Evolutionary conservation across 495 filamentous ascomycete genomes (phyloP), one percentile per base, ranked within the genome.

Genomic region (Tuber melanosporum): DNA sequence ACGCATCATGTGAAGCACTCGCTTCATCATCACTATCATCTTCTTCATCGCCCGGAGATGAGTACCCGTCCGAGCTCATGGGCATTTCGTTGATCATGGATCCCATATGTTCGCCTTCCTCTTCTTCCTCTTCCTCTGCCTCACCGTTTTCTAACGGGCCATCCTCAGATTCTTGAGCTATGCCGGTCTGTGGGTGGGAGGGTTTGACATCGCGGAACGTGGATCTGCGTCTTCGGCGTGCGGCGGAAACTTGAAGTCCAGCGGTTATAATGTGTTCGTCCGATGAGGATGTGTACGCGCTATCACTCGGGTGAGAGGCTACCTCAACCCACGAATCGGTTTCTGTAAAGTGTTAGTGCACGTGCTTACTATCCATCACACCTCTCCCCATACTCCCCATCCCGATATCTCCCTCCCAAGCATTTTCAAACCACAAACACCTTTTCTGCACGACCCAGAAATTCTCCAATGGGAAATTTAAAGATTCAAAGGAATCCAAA

Each of bases 271-370:
- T 92, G 75, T 97, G 94, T 73, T 97, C 94, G 76, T 88, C 91
- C 72, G 91, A 91, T 32, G 93, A 97, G 19, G 94, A 97, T n/a
- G 95, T 86, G 45, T 90, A 92, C 20, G 95, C 97, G 15, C 94
- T 95, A 20, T 89, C 89, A 1, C 94, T 97, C 36, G 95, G 93
- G 76, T 96, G 93, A 3, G 95, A 98, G 70, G 92, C 88, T 75
- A 99, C 90, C 84, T 99, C 95, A 83, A 99, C 90, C 95, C 95
- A 99, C 2, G 95, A 98, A 85, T 98, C 95, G 94, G 89, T 83
- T 81, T 81, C 41, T 22, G 43, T 49, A 46, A 47, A 70, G 26
- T 39, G 71, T 79, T 75, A 80, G 78, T 36, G 73, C 44, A 71
- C 19, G 36, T 14, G 41, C 57, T 14, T 12, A 43, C 26, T 43